Evolutionary conservation across 257 asterid species (phyloP), one percentile per base, ranked within the genome.

Genomic region (Fraxinus excelsior): DNA sequence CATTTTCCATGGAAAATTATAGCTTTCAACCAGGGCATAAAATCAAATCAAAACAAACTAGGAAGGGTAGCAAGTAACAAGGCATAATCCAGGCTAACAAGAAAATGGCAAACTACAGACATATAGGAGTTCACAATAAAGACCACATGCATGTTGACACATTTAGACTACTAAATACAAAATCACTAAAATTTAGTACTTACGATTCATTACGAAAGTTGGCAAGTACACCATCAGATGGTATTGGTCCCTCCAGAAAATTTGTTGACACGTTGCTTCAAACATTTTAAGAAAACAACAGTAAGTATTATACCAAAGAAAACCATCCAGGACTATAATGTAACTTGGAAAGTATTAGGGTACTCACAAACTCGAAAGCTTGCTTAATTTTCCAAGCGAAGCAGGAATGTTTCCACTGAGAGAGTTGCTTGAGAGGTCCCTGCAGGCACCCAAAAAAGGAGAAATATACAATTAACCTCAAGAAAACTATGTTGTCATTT

Each of bases 381-480:
- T 87, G 92, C 79, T 82, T 72, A 93, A 86, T 74, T 91, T 91
- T 82, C 99, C 99, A 74, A 95, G 93, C 42, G 99, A 91, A 74
- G 84, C 80, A 80, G 99, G 99, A 89, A 95, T 90, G 79, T 72
- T 86, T 85, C 98, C 98, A 81, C 99, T 90, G 69, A 95, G 94
- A 80, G 97, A 91, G 89, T 95, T 95, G 93, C 99, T 91, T 42
- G 99, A 95, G 76, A 95, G 90, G 83, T 95, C 99, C 88, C 99
- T 95, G 90, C 67, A 60, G 13, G 64, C 2, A 25, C 64, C 87
- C 78, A 82, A 69, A 70, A 74, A 74, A 64, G 72, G 21, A 69
- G 66, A 70, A 76, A 74, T 11, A 40, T 64, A 67, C 42, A 28
- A 70, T 76, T 74, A 83, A 58, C 81, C 80, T 72, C 19, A 21